phyloP scores from a whole-genome alignment of 2,329 filamentous ascomycete genomes.

The Botrytis porri region DNA sequence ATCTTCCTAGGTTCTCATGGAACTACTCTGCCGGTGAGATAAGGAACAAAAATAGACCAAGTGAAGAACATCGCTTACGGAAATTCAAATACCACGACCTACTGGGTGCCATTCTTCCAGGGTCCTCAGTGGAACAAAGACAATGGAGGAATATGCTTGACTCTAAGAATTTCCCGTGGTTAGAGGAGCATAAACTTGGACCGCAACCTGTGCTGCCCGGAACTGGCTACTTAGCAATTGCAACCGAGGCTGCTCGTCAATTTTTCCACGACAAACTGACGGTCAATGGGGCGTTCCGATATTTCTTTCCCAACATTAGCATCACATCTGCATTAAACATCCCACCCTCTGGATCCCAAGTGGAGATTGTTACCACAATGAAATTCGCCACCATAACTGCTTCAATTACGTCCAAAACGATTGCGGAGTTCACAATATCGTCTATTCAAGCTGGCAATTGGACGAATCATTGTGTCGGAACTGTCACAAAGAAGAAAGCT shows the following conservation, averaged over 20 bases:
- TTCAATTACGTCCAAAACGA: constrained; percentile 8
- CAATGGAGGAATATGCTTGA: constrained; percentile 16
- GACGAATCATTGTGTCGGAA: constrained; percentile 17
- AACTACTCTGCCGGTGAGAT: constrained; percentile 40
- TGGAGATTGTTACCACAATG: constrained; percentile 19
- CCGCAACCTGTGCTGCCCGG: constrained; percentile 48
- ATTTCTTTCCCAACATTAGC: constrained; percentile 8
- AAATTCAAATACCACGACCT: constrained; percentile 49
- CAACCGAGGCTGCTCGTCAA: constrained; percentile 10
- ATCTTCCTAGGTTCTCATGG: constrained; percentile 47
- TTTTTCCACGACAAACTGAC: neutral
- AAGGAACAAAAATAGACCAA: constrained; percentile 28
- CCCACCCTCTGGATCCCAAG: constrained; percentile 4
- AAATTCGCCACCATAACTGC: constrained; percentile 14
- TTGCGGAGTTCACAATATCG: constrained; percentile 12
- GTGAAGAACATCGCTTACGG: constrained; percentile 52
- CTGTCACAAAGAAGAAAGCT: neutral
- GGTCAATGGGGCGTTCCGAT: neutral
- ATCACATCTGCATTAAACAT: constrained; percentile 20
- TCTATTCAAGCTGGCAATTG: constrained; percentile 13
- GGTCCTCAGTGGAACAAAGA: constrained; percentile 39
- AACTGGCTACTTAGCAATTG: constrained; percentile 40
- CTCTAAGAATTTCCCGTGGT: constrained; percentile 45
- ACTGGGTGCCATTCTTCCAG: constrained; percentile 41
- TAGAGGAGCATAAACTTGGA: constrained; percentile 51